phyloP scores from a whole-genome alignment of 257 asterid species.

The Forsythia suspensa region DNA sequence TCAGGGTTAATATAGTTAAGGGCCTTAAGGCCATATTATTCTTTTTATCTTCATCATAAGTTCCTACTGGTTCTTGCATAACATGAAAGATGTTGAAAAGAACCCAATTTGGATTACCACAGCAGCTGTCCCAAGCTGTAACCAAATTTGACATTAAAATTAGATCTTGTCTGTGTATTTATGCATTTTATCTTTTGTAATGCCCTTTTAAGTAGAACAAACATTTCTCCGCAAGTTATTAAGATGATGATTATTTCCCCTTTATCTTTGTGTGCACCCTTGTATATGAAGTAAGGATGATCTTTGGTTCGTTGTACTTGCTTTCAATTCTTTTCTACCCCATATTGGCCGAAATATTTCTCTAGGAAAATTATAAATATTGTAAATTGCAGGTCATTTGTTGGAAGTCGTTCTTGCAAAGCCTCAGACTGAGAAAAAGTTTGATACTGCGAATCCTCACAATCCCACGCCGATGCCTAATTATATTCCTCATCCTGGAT shows the following conservation, averaged over 20 bases:
- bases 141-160: not conserved
- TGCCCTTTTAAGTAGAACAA: not conserved
- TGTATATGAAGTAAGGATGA: not conserved
- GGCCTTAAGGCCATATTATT: not conserved
- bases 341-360: not conserved
- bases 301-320: not conserved
- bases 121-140: not conserved
- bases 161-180: not conserved
- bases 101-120: not conserved
- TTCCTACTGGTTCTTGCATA: not conserved
- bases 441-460: slow-evolving; percentile 58
- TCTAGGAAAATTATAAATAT: slow-evolving; percentile 7
- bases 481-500: slow-evolving; percentile 86
- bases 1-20: no score
- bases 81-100: not conserved
- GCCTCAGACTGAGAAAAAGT: slow-evolving; percentile 89
- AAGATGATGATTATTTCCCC: not conserved
- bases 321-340: not conserved
- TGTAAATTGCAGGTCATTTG: slow-evolving; percentile 58
- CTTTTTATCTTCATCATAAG: not conserved
- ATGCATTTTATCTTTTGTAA: not conserved
- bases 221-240: not conserved
- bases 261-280: not conserved
- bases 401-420: slow-evolving; percentile 95
- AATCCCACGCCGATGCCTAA: slow-evolving; percentile 56